phyloP scores from a whole-genome alignment of 495 filamentous ascomycete species.

The Mytilinidion resinicola region DNA sequence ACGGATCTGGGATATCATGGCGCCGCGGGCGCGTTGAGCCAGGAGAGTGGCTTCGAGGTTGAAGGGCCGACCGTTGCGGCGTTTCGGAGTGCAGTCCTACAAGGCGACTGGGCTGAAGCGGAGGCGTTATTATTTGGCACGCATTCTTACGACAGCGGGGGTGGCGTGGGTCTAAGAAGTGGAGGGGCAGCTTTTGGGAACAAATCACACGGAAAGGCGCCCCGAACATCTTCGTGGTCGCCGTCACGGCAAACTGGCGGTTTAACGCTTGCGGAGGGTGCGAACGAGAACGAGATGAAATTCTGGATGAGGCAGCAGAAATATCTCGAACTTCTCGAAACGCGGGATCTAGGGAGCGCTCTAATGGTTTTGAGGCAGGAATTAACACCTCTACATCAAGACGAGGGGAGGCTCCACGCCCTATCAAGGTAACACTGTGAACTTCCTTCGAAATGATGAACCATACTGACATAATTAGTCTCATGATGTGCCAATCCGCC shows the following conservation, averaged over 20 bases:
- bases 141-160: slow-evolving; percentile 42
- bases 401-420: slow-evolving; percentile 67
- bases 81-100: slow-evolving; percentile 74
- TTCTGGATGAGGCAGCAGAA: slow-evolving; percentile 91
- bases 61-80: slow-evolving; percentile 79
- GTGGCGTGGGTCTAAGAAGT: slow-evolving; percentile 40
- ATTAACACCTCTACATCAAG: slow-evolving; percentile 78
- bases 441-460: background rate
- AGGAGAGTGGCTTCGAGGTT: slow-evolving; percentile 82
- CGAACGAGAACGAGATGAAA: slow-evolving; percentile 56
- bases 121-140: slow-evolving; percentile 69
- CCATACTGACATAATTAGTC: slow-evolving; percentile 38
- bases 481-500: slow-evolving; percentile 77
- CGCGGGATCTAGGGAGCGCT: slow-evolving; percentile 63
- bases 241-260: slow-evolving; percentile 22
- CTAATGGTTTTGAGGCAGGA: slow-evolving; percentile 78
- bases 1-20: slow-evolving; percentile 76
- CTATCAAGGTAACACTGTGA: slow-evolving; percentile 63
- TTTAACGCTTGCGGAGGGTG: slow-evolving; percentile 50
- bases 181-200: slow-evolving; percentile 3
- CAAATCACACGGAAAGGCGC: slow-evolving; percentile 19
- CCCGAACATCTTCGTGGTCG: background rate
- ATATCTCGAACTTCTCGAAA: slow-evolving; percentile 84
- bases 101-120: slow-evolving; percentile 77
- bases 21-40: slow-evolving; percentile 64